Evolutionary conservation across 2,329 filamentous ascomycete genomes (phyloP), one percentile per base, ranked within the genome.

Genomic region (Pyrenophora seminiperda): DNA sequence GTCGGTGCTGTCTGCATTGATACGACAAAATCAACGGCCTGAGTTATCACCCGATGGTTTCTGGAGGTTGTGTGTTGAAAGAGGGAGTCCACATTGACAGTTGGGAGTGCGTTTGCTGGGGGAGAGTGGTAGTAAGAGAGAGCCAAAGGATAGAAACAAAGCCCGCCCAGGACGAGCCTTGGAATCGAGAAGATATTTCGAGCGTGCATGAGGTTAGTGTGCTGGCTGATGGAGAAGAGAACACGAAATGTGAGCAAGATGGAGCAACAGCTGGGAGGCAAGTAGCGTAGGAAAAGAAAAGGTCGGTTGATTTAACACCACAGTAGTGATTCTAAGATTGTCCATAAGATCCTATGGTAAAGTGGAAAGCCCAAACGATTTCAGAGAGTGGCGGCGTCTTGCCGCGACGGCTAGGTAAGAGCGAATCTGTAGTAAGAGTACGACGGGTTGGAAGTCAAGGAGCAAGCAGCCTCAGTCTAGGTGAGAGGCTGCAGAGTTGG

Each of bases 1-100:
- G 80, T 61, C 4, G 62, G 59, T 3, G 61, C 59, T 13, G 52
- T 63, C 31, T 60, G 65, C 59, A 60, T 62, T 0, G 61, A 65
- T 0, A 57, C 52, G 13, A 66, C 54, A 7, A 66, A 62, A 5
- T 63, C 60, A 15, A 66, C 54, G 1, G 63, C 63, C 43, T 66
- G 58, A 1, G 61, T 58, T 18, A 65, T 65, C 1, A 64, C 57
- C 27, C 46, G 55, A 37, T 63, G 50, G 29, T 66, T 65, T 34
- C 63, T 54, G 11, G 63, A 58, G 4, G 56, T 53, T 11, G 54
- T 63, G 22, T 65, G 36, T 24, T 59, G 60, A n/a, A 66, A 63
- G 1, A 66, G 32, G 1, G 54, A 44, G 36, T 62, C 55, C 20
- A 66, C 42, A 10, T 63, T 54, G 44, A 58, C 46, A 2, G 52